phyloP scores from a whole-genome alignment of 345 rosid species.

The Populus ilicifolia region DNA sequence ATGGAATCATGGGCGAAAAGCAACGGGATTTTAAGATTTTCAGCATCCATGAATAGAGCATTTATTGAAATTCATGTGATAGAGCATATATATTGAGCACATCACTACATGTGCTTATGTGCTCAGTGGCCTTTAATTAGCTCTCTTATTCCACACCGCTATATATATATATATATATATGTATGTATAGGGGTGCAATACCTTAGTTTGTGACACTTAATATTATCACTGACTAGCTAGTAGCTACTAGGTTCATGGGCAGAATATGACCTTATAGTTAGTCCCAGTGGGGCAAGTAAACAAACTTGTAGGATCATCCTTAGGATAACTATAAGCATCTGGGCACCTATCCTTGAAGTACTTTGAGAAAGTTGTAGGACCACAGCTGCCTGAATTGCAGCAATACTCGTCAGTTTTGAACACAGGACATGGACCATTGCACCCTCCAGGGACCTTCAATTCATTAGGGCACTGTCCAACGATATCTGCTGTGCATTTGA shows the following conservation, averaged over 20 bases:
- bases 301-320: slow-evolving; percentile 37
- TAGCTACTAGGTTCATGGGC: slow-evolving; percentile 20
- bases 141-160: not conserved
- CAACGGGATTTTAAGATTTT: too few species aligned
- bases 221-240: too few species aligned
- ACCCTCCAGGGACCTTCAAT: slow-evolving; percentile 37
- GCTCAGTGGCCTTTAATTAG: not conserved
- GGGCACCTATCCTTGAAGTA: slow-evolving; percentile 52
- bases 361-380: slow-evolving; percentile 39
- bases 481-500: slow-evolving; percentile 35
- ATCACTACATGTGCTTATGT: not conserved
- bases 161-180: too few species aligned
- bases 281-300: slow-evolving; percentile 37
- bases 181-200: not conserved
- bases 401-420: slow-evolving; percentile 43
- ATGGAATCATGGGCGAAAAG: too few species aligned
- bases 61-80: not conserved
- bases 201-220: not conserved
- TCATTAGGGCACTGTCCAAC: slow-evolving; percentile 35
- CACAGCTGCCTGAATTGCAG: slow-evolving; percentile 40
- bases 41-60: not conserved
- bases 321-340: slow-evolving; percentile 54
- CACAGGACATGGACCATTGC: slow-evolving; percentile 40
- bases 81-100: not conserved
- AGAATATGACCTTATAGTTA: slow-evolving; percentile 32